phyloP scores from a whole-genome alignment of 2,329 filamentous ascomycete species.

The Hyphodiscus sp. region DNA sequence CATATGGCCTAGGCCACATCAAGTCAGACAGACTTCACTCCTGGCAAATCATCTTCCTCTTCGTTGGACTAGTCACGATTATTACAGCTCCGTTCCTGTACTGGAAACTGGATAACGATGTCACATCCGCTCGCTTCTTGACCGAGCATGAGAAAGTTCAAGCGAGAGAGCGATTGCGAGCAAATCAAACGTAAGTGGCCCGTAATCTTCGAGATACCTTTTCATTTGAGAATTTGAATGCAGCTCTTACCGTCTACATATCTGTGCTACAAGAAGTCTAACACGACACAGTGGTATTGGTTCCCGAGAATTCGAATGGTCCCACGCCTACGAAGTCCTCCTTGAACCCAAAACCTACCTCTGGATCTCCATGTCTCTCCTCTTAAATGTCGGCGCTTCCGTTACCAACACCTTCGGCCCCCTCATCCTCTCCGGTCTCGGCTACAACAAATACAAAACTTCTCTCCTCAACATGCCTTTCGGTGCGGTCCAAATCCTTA shows the following conservation, averaged over 20 bases:
- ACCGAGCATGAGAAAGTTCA: constrained; percentile 60
- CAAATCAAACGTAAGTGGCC: constrained; percentile 55
- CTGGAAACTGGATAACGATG: constrained; percentile 52
- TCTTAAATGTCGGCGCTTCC: constrained; percentile 57
- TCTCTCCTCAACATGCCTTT: constrained; percentile 63
- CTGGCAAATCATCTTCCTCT: constrained; percentile 49
- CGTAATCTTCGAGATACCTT: background rate
- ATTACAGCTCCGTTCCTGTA: constrained; percentile 51
- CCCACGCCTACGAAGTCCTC: constrained; percentile 51
- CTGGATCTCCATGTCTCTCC: constrained; percentile 53
- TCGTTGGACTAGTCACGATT: constrained; percentile 56
- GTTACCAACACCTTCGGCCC: constrained; percentile 62
- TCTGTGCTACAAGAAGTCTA: background rate
- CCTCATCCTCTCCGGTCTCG: constrained; percentile 53
- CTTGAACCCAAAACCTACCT: constrained; percentile 49
- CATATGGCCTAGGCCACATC: constrained; percentile 30
- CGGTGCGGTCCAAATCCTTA: constrained; percentile 51
- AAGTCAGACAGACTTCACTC: constrained; percentile 40
- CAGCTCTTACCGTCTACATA: background rate
- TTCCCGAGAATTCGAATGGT: constrained; percentile 60
- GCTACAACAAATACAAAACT: constrained; percentile 50
- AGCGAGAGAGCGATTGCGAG: constrained; percentile 63
- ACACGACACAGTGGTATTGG: constrained; percentile 47
- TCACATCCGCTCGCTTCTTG: constrained; percentile 45
- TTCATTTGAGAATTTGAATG: background rate